Base-by-base conservation (phyloP, 768 basidiomycete genomes). In the Leccinum incarnatum region DNA sequence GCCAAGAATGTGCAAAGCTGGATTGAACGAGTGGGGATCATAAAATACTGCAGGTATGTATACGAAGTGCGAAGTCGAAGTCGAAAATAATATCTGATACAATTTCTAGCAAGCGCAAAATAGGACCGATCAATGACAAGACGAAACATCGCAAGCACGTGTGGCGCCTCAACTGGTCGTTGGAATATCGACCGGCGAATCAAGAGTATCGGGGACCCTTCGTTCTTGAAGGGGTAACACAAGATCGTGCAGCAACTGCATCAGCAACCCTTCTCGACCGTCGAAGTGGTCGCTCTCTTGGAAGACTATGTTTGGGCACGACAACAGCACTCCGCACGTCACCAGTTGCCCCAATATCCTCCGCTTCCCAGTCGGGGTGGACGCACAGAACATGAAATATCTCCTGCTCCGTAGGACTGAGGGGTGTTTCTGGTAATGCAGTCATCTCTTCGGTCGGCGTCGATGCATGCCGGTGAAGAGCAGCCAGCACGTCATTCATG, bases 201-300 rank as follows among this genome's bases (percentile, higher is more conserved):
- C 62, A 73, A 40, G 69, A 53, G 50, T 71, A 68, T 51, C 67
- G 61, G 48, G 60, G 61, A 15, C 73, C 67, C 45, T 65, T 73
- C 11, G 51, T 65, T 53, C 68, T 67, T 17, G 64, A 66, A 6
- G 75, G 73, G 40, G 75, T 75, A 51, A 77, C 75, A 40, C 79
- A 79, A 32, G 80, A 73, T 46, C 81, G 78, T 8, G 80, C 80
- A 50, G 81, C 80, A 47, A 78, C 74, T 17, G 83, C 82, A 58
- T 83, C 78, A 30, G 87, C 86, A 21, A 89, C 87, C 49, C 89
- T 77, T 74, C 84, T 87, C 60, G 89, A 91, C 59, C 87, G 78
- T 29, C 67, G 66, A 48, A 63, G 36, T 25, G 66, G 65, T 21
- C 53, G 60, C 23, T 65, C 67, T 47, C 49, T 50, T 14, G 57